Evolutionary conservation across 441 rosid species (phyloP), one percentile per base, ranked within the genome.

Genomic region (Croton laevigatus): DNA sequence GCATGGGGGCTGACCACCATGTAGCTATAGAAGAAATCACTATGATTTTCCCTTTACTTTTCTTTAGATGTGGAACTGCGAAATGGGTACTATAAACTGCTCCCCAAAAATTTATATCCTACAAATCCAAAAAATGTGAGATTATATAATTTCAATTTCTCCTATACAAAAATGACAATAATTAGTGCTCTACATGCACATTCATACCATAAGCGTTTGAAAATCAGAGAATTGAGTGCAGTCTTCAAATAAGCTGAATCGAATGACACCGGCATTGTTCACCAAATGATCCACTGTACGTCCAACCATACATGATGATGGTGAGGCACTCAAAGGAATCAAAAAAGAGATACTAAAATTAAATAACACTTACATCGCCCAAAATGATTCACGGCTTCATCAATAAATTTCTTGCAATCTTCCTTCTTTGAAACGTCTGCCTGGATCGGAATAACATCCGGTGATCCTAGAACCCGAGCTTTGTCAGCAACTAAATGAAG

Each of bases 101-200:
- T 14, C 88, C 87, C 86, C 88, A 80, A 61, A 84, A 84, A 46
- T 86, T 84, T 5, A 42, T 64, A 13, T 86, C 76, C 86, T 86
- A 67, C 17, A 17, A 48, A 14, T n/a, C 16, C 17, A 48, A 11
- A 0, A 48, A 3, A 48, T 10, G 17, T 12, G 17, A 48, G 6
- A 48, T 48, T 1, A 22, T 57, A 38, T 38, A 38, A 38, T 3
- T 37, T 38, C 42, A 38, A 38, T 1, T 8, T n/a, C n/a, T n/a
- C n/a, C n/a, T n/a, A n/a, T n/a, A n/a, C n/a, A n/a, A n/a, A n/a
- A n/a, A n/a, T n/a, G n/a, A n/a, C n/a, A n/a, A n/a, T n/a, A n/a
- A n/a, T n/a, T n/a, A n/a, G n/a, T n/a, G n/a, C n/a, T n/a, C n/a
- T n/a, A n/a, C n/a, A n/a, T n/a, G n/a, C n/a, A n/a, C n/a, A n/a